Base-by-base conservation (phyloP, 805 yeast species). In the Pichia californica region DNA sequence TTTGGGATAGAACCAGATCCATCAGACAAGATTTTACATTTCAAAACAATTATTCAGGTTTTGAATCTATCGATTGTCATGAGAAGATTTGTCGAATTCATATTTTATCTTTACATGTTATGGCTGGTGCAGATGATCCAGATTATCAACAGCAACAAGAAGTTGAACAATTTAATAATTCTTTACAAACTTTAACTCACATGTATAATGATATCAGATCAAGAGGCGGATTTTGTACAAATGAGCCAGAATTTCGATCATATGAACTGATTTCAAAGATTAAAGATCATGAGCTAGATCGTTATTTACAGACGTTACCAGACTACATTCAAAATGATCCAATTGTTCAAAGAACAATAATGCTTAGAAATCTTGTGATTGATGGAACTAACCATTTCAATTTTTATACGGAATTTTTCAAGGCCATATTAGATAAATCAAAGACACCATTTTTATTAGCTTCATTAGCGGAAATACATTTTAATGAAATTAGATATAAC, bases 1-100 rank as follows among this genome's bases (percentile, higher is more conserved):
- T 93, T 8, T 94, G 99, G 99, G 98, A 93, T 62, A 74, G 99
- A 62, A 93, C 97, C 18, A 74, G 99, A 52, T 88, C 97, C 0
- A 89, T 93, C 35, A 74, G 99, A 57, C 98, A 93, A 62, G 99
- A 93, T 61, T 93, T 93, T 63, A 89, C 97, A 0, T 89, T 86
- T 57, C 99, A 93, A 58, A 91, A 91, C 59, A 91, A 93, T 57
- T 91, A 81, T 54, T 81, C 81, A 33, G 99, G 98, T 0, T 85
- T 89, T 2, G 98, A 93, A 59, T 94, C 97, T 2, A 76, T 91
- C 9, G 91, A 83, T 52, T 93, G 98, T 61, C 86, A 87, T 55
- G 99, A 93, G 61, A 69, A 82, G 41, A 93, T 93, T 52, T 96
- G 88, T 5, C 69, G 99, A 43, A 83, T 89, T 18, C 99, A 93